Evolutionary conservation across 2,329 filamentous ascomycete genomes (phyloP).

Genomic region (Fulvia fulva): DNA sequence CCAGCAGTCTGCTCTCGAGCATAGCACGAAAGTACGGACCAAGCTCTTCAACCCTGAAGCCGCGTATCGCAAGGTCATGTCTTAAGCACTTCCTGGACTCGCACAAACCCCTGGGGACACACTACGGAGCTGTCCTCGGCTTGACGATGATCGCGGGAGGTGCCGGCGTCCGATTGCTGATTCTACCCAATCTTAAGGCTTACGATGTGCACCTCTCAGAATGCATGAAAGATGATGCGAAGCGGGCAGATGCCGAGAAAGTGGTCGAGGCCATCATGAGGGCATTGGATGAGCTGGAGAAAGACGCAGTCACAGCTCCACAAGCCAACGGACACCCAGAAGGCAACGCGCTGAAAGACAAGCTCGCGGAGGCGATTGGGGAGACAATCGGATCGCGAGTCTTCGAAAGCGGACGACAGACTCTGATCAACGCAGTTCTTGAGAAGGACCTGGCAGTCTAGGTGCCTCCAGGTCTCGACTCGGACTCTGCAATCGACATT

Average conservation of each 20-base stretch:
- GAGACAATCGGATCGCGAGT: conserved; percentile 41
- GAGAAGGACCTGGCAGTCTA: conserved; percentile 33
- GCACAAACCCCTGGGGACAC: conserved; percentile 72
- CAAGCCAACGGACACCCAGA: conserved; percentile 40
- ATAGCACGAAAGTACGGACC: conserved; percentile 78
- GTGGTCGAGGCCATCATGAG: conserved; percentile 56
- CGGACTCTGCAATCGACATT: neutral
- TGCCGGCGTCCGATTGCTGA: conserved; percentile 60
- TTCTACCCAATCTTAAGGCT: conserved; percentile 62
- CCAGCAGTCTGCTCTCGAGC: conserved; percentile 73
- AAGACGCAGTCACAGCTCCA: conserved; percentile 35
- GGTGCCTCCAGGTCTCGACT: neutral
- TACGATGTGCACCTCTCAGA: conserved; percentile 61
- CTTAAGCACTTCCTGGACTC: conserved; percentile 89
- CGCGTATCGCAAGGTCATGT: conserved; percentile 87
- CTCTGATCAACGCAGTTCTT: conserved; percentile 37
- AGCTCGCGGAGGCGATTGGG: conserved; percentile 43
- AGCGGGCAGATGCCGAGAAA: conserved; percentile 57
- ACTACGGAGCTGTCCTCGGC: conserved; percentile 84
- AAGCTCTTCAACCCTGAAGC: conserved; percentile 75
- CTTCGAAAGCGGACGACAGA: conserved; percentile 36
- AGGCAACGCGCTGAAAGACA: conserved; percentile 38
- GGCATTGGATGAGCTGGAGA: conserved; percentile 52
- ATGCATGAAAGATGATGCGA: conserved; percentile 51
- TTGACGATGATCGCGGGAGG: conserved; percentile 71